Evolutionary conservation across 2,329 filamentous ascomycete genomes (phyloP), one percentile per base, ranked within the genome.

Genomic region (Hymenoscyphus scutula): DNA sequence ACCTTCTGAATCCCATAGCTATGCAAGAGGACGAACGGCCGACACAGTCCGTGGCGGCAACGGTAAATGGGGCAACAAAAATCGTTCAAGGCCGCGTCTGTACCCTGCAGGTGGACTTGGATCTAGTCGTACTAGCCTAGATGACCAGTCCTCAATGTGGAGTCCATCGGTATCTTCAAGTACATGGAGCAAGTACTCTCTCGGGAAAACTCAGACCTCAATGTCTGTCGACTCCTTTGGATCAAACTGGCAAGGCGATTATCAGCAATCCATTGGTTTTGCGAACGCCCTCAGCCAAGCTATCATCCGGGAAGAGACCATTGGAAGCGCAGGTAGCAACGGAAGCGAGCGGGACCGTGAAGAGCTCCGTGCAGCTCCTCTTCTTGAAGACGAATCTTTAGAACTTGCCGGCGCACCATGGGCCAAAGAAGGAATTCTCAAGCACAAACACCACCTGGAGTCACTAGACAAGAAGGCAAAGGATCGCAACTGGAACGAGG

Each of bases 231-330:
- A 97, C 74, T 97, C 93, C 0, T 88, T 98, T 69, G 89, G 88
- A 23, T 92, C 91, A 1, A 84, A 87, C 37, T 89, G 89, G 75
- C 84, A 88, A 55, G 87, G 86, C 51, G 92, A 96, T 71, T 97
- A 94, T 75, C 92, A 97, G 76, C 93, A 97, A 76, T 96, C 92
- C 0, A 97, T 99, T 73, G 95, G 95, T 0, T 99, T 99, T 73
- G 95, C 95, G 60, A 98, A 97, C 74, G 95, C 95, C 3, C 82
- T 99, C 11, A 97, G 92, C 70, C 94, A 98, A 74, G 94, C 94
- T 38, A 99, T 98, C 67, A 97, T 97, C 68, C 90, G 95, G 4
- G 94, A 97, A 71, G 92, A 96, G 71, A 83, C 84, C 54, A 83
- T 84, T 17, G 82, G 83, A 11, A 81, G 81, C 51, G 78, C 66